These are phyloP conservation scores for Wilcoxina mikolae DNA, from an alignment of 495 filamentous ascomycete species.

Conservation along the genomic window DNA sequence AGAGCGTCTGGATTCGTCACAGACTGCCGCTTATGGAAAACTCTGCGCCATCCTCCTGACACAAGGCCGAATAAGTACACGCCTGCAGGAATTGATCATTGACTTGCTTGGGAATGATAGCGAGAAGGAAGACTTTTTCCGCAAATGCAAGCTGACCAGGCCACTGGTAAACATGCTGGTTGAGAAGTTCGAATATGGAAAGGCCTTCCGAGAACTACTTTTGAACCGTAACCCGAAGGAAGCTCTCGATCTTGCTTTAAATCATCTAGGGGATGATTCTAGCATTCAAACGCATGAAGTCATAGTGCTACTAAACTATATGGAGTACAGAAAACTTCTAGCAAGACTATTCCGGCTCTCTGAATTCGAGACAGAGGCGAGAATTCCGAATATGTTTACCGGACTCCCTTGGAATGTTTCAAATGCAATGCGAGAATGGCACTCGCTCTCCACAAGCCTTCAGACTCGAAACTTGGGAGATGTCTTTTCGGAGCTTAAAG, in stretches of 20 bases:
- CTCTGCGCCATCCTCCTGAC: constrained; percentile 14
- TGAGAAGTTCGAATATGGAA: not conserved
- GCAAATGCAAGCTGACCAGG: constrained; percentile 10
- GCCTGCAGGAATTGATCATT: not conserved
- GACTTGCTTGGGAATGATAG: constrained; percentile 2
- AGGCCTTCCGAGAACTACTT: not conserved
- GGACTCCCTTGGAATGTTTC: not conserved
- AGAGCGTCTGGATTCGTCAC: not conserved
- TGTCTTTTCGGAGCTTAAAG: not conserved
- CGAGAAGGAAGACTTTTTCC: constrained; percentile 16
- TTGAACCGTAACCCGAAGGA: not conserved
- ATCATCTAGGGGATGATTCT: not conserved
- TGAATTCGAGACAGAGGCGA: too few relatives aligned
- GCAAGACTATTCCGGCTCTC: not conserved
- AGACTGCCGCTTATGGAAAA: constrained; percentile 5
- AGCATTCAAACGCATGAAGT: not conserved
- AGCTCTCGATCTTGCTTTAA: not conserved
- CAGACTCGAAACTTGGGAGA: not conserved
- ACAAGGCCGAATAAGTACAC: constrained; percentile 11
- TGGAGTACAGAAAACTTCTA: not conserved
- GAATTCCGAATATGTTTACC: not conserved
- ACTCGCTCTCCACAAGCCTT: not conserved
- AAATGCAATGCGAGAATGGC: not conserved
- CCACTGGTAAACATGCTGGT: not conserved
- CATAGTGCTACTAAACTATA: not conserved